These are phyloP conservation scores for Rubus parviflorus DNA, from an alignment of 306 rosid species.

Conservation along the genomic window DNA sequence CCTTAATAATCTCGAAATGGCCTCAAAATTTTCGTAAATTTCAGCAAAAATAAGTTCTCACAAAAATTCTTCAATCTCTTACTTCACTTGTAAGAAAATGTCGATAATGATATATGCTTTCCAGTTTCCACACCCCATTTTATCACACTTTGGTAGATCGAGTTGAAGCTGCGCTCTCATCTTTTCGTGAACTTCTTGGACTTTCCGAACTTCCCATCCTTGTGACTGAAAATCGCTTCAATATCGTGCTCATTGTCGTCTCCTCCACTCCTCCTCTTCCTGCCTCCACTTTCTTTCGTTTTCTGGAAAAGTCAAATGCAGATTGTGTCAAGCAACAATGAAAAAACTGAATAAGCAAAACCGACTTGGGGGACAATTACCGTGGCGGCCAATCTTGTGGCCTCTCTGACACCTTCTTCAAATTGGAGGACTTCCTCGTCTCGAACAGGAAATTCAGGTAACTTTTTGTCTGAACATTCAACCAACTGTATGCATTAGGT, in stretches of 20 bases:
- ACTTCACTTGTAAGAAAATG: too few relatives aligned
- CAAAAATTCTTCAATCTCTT: too few relatives aligned
- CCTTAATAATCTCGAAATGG: too few relatives aligned
- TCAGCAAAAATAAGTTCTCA: too few relatives aligned
- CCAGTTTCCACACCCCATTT: too few relatives aligned
- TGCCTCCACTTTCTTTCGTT: constrained; percentile 57
- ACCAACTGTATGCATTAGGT: neutral
- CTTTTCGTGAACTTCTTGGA: constrained; percentile 49
- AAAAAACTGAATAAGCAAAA: constrained; percentile 2
- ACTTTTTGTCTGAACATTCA: constrained; percentile 53
- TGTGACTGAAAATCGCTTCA: constrained; percentile 52
- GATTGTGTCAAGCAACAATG: neutral
- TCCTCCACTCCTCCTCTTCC: constrained; percentile 39
- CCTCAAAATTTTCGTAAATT: too few relatives aligned
- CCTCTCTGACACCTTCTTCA: constrained; percentile 62
- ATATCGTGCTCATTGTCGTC: constrained; percentile 38
- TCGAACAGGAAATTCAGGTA: constrained; percentile 57
- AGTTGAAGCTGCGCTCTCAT: constrained; percentile 11
- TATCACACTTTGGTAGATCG: neutral
- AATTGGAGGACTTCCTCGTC: constrained; percentile 67
- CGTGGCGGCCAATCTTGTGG: constrained; percentile 60
- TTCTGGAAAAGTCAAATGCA: constrained; percentile 37
- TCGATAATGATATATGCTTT: too few relatives aligned
- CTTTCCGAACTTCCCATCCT: constrained; percentile 35
- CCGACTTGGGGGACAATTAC: constrained; percentile 33